Percentiles rank a stretch among this genome's conserved stretches.
Evolutionary conservation across 1,284 basidiomycete genomes (phyloP).

Genomic region (Phellopilus nigrolimitatus): DNA sequence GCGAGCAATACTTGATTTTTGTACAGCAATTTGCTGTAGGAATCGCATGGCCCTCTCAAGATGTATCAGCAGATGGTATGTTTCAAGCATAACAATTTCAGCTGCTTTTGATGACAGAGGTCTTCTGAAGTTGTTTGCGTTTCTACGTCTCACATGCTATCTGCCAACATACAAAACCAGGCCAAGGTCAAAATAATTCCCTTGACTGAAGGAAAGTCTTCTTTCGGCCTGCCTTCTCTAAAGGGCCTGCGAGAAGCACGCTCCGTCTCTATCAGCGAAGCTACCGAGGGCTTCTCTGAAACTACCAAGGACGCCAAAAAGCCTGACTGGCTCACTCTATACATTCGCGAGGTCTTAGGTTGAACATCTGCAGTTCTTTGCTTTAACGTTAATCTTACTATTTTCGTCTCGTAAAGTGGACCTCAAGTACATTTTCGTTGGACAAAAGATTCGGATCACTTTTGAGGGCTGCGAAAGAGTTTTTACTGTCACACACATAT

Average conservation of each 20-base stretch:
- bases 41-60: constrained; percentile 64
- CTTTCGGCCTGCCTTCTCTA: constrained; percentile 45
- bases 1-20: constrained; percentile 11
- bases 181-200: constrained; percentile 43
- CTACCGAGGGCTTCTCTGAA: constrained; percentile 22
- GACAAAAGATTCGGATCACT: constrained; percentile 13
- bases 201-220: constrained; percentile 39
- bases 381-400: not conserved
- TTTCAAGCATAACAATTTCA: constrained; percentile 16
- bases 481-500: constrained; percentile 50
- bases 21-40: constrained; percentile 54
- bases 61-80: constrained; percentile 41
- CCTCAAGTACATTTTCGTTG: constrained; percentile 13
- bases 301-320: constrained; percentile 16
- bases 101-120: not conserved
- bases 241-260: constrained; percentile 45
- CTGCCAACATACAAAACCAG: constrained; percentile 48
- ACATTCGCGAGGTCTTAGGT: constrained; percentile 18
- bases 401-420: constrained; percentile 12
- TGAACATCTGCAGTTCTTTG: not conserved
- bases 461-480: constrained; percentile 49
- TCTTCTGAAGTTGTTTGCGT: constrained; percentile 44
- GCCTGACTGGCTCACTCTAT: constrained; percentile 13
- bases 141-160: constrained; percentile 53
- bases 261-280: constrained; percentile 48